These are phyloP conservation scores for Yamadazyma ubonensis DNA, from an alignment of 805 yeast genomes.

Conservation along the genomic window DNA sequence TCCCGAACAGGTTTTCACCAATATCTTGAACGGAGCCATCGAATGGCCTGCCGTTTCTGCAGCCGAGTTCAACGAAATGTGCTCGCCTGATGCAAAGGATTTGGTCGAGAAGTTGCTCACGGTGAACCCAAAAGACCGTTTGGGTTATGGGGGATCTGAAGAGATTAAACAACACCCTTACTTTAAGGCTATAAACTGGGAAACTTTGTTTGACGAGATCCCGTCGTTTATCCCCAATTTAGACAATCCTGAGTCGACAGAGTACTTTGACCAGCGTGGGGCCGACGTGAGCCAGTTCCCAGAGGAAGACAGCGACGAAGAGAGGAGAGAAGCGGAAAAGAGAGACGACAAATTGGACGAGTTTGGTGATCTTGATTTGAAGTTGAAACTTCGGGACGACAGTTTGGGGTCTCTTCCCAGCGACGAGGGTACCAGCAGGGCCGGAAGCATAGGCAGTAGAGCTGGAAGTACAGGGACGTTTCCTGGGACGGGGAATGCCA, in stretches of 20 bases:
- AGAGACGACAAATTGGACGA: too few species aligned
- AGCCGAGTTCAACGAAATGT: slow-evolving; percentile 51
- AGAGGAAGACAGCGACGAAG: slow-evolving; percentile 35
- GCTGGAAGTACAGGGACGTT: too few species aligned
- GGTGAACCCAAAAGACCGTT: slow-evolving; percentile 61
- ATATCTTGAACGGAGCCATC: slow-evolving; percentile 69
- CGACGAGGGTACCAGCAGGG: slow-evolving; percentile 8
- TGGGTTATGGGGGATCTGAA: slow-evolving; percentile 75
- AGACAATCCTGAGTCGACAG: slow-evolving; percentile 83
- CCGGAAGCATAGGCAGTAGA: slow-evolving; percentile 15
- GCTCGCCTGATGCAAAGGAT: slow-evolving; percentile 71
- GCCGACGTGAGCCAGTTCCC: slow-evolving; percentile 71
- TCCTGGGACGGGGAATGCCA: too few species aligned
- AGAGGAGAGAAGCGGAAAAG: slow-evolving; percentile 9
- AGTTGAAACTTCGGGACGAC: slow-evolving; percentile 3
- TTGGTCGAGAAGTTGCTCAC: slow-evolving; percentile 62
- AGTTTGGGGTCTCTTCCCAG: not conserved
- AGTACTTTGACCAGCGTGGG: slow-evolving; percentile 89
- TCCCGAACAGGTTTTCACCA: slow-evolving; percentile 78
- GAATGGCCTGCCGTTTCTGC: slow-evolving; percentile 75
- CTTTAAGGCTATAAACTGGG: slow-evolving; percentile 75
- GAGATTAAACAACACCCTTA: slow-evolving; percentile 82
- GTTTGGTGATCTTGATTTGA: slow-evolving; percentile 4
- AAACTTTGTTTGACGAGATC: slow-evolving; percentile 59
- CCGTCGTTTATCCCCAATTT: slow-evolving; percentile 81